Evolutionary conservation across 345 rosid species (phyloP), one percentile per base, ranked within the genome.

Genomic region (Atalantia buxifolia): DNA sequence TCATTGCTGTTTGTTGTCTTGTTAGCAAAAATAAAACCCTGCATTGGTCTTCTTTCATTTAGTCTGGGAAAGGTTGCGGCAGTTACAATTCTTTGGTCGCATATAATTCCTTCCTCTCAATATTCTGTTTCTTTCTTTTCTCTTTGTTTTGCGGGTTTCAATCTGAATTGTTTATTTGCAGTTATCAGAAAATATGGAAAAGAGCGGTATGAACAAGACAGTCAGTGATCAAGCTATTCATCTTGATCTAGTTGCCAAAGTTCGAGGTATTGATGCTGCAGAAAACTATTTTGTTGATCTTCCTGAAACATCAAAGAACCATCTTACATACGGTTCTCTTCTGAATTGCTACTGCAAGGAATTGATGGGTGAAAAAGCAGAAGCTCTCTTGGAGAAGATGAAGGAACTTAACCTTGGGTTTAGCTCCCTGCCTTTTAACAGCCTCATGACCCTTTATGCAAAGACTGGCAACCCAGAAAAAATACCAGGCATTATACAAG

Each of bases 141-240:
- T 5, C 33, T 35, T 22, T 13, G 21, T 27, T 36, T 36, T 76
- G n/a, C 10, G 55, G 65, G 36, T 55, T 33, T 33, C 31, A 38
- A 25, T 60, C 62, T 28, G 69, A 25, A 38, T 14, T 63, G 30
- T 25, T 25, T 27, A 36, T 78, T 76, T 74, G 24, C 85, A 96
- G 98, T 89, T 96, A 24, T 96, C 99, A 48, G 95, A 96, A 80
- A 83, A 82, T 36, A 91, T 92, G 98, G 84, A 75, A n/a, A 70
- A 77, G 64, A 88, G 92, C 84, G 95, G 98, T 50, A 90, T 92
- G 95, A 92, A 92, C 86, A 94, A 92, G 89, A 96, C 98, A 2
- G 92, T 89, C 48, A 92, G 97, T 73, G 99, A 96, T 87, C 95
- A 94, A 84, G 98, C 98, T 50, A 90, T 96, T 42, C 99, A 96